Percentiles rank a stretch among this genome's conserved stretches.
Evolutionary conservation across 2,329 filamentous ascomycete genomes (phyloP).

Genomic region (Fusarium nurragi): DNA sequence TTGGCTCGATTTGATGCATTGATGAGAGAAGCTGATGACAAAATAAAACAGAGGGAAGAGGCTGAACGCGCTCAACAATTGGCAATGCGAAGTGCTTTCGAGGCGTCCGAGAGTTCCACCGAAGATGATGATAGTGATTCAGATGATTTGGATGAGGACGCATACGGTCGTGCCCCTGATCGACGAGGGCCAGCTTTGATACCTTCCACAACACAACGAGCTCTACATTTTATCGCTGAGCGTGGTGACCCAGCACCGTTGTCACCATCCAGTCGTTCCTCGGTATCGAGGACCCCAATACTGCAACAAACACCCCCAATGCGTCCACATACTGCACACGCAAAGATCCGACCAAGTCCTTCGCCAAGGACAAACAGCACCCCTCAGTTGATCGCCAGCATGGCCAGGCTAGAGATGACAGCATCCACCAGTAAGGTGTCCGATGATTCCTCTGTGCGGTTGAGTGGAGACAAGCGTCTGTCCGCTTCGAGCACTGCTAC

Average conservation of each 20-base stretch:
- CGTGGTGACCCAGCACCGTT: slow-evolving; percentile 50
- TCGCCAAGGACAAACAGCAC: slow-evolving; percentile 60
- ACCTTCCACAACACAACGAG: slow-evolving; percentile 58
- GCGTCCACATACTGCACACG: slow-evolving; percentile 65
- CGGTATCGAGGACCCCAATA: slow-evolving; percentile 42
- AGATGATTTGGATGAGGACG: slow-evolving; percentile 54
- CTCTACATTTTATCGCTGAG: slow-evolving; percentile 61
- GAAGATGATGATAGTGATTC: slow-evolving; percentile 52
- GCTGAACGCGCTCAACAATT: slow-evolving; percentile 46
- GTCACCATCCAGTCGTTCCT: slow-evolving; percentile 48
- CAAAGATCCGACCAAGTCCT: slow-evolving; percentile 56
- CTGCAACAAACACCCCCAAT: slow-evolving; percentile 42
- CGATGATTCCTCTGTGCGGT: slow-evolving; percentile 49
- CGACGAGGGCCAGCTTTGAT: slow-evolving; percentile 50
- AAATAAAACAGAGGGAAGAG: slow-evolving; percentile 54
- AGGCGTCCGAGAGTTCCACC: slow-evolving; percentile 59
- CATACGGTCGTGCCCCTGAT: slow-evolving; percentile 52
- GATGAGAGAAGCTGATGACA: slow-evolving; percentile 69
- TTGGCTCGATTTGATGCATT: slow-evolving; percentile 72
- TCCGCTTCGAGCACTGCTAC: slow-evolving; percentile 65
- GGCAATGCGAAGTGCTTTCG: slow-evolving; percentile 60
- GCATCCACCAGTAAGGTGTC: slow-evolving; percentile 39
- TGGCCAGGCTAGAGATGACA: slow-evolving; percentile 39
- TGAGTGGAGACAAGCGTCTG: slow-evolving; percentile 57
- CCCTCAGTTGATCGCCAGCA: slow-evolving; percentile 53